Conservation (phyloP, 331 rosid genomes). For the Acacia pycnantha region DNA sequence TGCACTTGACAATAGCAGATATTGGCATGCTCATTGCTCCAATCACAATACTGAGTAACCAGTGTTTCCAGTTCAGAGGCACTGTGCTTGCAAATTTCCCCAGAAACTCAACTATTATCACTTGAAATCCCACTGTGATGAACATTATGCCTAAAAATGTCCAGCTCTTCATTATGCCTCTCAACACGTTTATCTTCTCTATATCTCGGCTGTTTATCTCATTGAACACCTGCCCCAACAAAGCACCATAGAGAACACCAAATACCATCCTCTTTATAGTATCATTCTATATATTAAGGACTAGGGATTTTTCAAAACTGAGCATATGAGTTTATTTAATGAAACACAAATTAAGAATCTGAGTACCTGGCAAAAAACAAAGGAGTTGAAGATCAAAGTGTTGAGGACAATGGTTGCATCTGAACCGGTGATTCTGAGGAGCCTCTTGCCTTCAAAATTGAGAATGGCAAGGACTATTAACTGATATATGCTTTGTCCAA, state of each 20-base stretch:
- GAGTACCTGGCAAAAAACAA: constrained; percentile 93
- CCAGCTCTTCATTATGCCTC: constrained; percentile 75
- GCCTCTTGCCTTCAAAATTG: constrained; percentile 59
- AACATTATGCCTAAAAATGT: constrained; percentile 60
- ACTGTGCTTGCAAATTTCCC: constrained; percentile 91
- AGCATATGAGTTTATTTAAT: not conserved
- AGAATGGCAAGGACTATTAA: constrained; percentile 65
- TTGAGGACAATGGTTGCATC: constrained; percentile 63
- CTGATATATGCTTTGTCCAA: constrained; percentile 92
- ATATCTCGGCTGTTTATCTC: constrained; percentile 91
- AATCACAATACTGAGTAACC: constrained; percentile 66
- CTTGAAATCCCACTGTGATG: constrained; percentile 66
- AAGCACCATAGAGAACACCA: constrained; percentile 12
- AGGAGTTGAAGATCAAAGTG: constrained; percentile 86
- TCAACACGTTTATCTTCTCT: constrained; percentile 83
- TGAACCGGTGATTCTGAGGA: constrained; percentile 59
- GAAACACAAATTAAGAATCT: not conserved
- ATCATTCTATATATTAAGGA: no score
- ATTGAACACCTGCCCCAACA: constrained; percentile 68
- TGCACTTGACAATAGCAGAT: constrained; percentile 70
- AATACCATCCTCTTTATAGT: not conserved
- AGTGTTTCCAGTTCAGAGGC: constrained; percentile 80
- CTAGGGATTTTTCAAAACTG: not conserved
- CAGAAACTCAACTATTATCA: constrained; percentile 68
- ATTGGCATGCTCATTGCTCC: constrained; percentile 77